Evolutionary conservation across 768 basidiomycete species (phyloP).

Genomic region (Lactarius tabidus): DNA sequence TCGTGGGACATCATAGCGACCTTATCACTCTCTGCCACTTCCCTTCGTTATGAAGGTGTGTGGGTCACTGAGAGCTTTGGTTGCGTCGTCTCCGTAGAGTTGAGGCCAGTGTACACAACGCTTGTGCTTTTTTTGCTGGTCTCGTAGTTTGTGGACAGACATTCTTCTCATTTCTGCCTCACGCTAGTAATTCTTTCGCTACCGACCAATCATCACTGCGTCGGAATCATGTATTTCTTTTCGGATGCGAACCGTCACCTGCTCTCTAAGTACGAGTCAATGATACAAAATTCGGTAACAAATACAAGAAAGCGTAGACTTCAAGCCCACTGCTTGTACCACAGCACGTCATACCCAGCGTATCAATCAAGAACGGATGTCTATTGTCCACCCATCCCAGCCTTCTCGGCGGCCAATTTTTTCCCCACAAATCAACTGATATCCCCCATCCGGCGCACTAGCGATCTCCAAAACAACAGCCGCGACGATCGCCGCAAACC

Average conservation of each 20-base stretch:
- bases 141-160: conserved; percentile 71
- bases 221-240: too few relatives aligned
- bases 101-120: conserved; percentile 39
- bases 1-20: conserved; percentile 56
- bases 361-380: background rate
- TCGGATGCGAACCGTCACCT: background rate
- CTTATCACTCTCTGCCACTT: conserved; percentile 40
- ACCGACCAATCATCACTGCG: background rate
- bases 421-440: conserved; percentile 29
- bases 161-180: conserved; percentile 30
- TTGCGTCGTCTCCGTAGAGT: conserved; percentile 55
- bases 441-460: conserved; percentile 30
- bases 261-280: background rate
- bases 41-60: conserved; percentile 54
- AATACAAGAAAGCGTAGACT: background rate
- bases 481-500: conserved; percentile 47
- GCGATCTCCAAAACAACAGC: conserved; percentile 40
- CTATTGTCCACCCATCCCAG: conserved; percentile 44
- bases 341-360: background rate
- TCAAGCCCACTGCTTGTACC: background rate
- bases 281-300: background rate
- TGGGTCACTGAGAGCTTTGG: conserved; percentile 43
- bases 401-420: conserved; percentile 38
- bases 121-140: conserved; percentile 33
- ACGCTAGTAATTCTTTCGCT: background rate